Conservation (phyloP, 176 grass and related monocot genomes). For the Pontederia crassipes region DNA sequence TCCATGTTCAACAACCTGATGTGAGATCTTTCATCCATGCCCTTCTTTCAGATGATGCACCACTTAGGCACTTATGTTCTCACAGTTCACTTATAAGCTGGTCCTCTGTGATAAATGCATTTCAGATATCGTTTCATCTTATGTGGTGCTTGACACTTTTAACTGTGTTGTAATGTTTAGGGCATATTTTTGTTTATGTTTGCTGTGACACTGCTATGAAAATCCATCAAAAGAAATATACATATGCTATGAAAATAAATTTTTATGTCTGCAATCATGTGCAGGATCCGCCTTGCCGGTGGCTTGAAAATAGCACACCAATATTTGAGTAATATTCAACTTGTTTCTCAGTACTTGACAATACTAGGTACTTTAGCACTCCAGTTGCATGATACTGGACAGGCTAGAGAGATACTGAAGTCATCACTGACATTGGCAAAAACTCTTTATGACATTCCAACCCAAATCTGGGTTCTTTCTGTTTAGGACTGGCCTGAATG, state of each 20-base stretch:
- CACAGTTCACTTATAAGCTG: no score
- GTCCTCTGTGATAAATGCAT: no score
- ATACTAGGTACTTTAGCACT: conserved; percentile 86
- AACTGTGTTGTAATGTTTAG: background rate
- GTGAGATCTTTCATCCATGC: no score
- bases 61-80: no score
- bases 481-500: no score
- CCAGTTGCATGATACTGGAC: conserved; percentile 77
- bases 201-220: no score
- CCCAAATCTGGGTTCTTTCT: conserved; percentile 96
- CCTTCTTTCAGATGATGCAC: no score
- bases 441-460: conserved; percentile 93
- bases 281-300: conserved; percentile 81
- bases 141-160: background rate
- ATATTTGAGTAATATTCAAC: conserved; percentile 92
- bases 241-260: background rate
- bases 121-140: no score
- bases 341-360: conserved; percentile 97
- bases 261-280: conserved; percentile 13
- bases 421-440: conserved; percentile 87
- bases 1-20: no score
- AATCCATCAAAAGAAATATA: no score
- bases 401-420: conserved; percentile 94
- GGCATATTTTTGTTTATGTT: no score
- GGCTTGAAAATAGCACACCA: conserved; percentile 97